A percentile compares a stretch with the other conserved stretches of the same genome.
These are phyloP conservation scores for Ceratobasidium sp. DNA, from an alignment of 1,284 basidiomycete species.

Conservation along the genomic window DNA sequence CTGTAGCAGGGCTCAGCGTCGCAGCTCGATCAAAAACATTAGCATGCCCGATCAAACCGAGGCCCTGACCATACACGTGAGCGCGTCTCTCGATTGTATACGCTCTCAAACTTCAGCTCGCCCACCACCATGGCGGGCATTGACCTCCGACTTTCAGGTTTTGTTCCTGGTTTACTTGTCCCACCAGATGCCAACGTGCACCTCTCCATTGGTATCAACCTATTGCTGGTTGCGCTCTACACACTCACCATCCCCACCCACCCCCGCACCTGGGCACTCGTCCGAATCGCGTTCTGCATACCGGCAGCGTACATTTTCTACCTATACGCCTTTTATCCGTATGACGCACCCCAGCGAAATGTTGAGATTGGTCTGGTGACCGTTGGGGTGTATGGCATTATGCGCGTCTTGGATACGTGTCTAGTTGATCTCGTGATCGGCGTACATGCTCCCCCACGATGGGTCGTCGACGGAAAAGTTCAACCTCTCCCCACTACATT, in stretches of 20 bases:
- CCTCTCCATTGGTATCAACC: slow-evolving; percentile 5
- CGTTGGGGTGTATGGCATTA: slow-evolving; percentile 35
- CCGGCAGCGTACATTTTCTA: slow-evolving; percentile 21
- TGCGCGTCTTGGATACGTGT: slow-evolving; percentile 37
- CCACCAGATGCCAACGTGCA: slow-evolving; percentile 19
- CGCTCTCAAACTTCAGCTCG: no score
- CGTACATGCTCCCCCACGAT: background rate
- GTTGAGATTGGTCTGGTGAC: slow-evolving; percentile 33
- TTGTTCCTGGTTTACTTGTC: slow-evolving; percentile 30
- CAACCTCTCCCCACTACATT: slow-evolving; percentile 31
- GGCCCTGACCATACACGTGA: no score
- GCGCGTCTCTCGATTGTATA: no score
- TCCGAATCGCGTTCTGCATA: slow-evolving; percentile 7
- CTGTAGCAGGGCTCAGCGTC: no score
- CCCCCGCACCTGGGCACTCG: slow-evolving; percentile 2
- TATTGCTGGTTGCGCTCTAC: slow-evolving; percentile 19
- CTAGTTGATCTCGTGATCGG: background rate
- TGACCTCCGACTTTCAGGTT: slow-evolving; percentile 2
- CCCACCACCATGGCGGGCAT: background rate
- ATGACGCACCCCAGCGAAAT: background rate
- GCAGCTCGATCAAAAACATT: no score
- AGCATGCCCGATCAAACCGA: no score
- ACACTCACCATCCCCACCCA: slow-evolving; percentile 30
- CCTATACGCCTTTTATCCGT: slow-evolving; percentile 11
- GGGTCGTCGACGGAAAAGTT: slow-evolving; percentile 3